Evolutionary conservation across 306 rosid species (phyloP), one percentile per base, ranked within the genome.

Genomic region (Inga leiocalycina): DNA sequence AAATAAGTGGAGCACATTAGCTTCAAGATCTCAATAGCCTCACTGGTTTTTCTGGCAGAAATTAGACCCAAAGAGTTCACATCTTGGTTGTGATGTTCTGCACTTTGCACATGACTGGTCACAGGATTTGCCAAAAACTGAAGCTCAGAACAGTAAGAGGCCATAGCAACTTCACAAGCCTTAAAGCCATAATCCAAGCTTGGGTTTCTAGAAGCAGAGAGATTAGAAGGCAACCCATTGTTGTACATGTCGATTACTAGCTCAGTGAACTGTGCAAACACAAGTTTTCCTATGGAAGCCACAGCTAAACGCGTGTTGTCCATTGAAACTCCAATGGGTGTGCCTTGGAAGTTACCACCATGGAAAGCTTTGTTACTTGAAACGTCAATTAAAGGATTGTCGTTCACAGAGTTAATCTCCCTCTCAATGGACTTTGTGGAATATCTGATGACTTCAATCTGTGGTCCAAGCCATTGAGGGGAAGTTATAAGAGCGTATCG

Each of bases 401-500:
- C 90, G 59, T 88, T 88, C 22, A 88, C 87, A 8, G 90, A 85
- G 79, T 88, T 88, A 76, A 88, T 88, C 71, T 88, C 90, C 76
- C 88, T 82, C 52, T 85, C 88, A 17, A 85, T 88, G 20, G 88
- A 88, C 74, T 82, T 85, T 12, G 88, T 88, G 2, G 79, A 79
- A 77, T 52, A 82, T 76, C 88, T 72, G 75, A 88, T 88, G 48
- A 88, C 82, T 77, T 88, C 88, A 72, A 88, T 88, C 73, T 85
- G 90, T 2, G 90, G 90, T 67, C 90, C 90, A 48, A 88, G 85
- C 90, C 90, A 88, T 27, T 88, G 90, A 80, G 90, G 90, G 52
- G 90, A 88, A 71, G 90, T 88, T 76, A 46, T 37, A 37, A 88
- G 90, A 72, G 90, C 90, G 15, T 88, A 85, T 15, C 90, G 90